Evolutionary conservation across 2,329 filamentous ascomycete genomes (phyloP).

Genomic region (Phaeosphaeria sp.): DNA sequence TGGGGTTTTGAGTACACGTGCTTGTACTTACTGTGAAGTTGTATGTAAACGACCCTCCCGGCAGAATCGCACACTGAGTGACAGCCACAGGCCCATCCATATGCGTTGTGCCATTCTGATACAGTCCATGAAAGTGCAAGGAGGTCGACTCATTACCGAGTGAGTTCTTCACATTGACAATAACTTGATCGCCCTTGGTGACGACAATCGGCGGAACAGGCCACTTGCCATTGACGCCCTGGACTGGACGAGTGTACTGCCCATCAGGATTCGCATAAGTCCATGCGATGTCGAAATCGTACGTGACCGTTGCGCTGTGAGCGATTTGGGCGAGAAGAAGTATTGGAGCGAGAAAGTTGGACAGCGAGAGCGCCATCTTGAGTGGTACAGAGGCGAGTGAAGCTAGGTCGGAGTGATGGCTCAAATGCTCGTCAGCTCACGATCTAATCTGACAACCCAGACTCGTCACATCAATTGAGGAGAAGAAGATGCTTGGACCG

Average conservation of each 20-base stretch:
- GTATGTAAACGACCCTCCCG: constrained; percentile 70
- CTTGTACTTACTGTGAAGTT: constrained; percentile 39
- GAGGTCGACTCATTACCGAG: constrained; percentile 69
- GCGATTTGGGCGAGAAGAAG: constrained; percentile 29
- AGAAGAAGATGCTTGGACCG: constrained; percentile 34
- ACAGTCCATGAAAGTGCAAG: constrained; percentile 80
- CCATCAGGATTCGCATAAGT: constrained; percentile 63
- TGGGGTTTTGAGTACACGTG: too few relatives aligned
- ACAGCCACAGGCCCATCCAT: constrained; percentile 77
- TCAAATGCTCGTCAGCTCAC: constrained; percentile 3
- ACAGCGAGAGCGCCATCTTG: constrained; percentile 55
- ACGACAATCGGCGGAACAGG: constrained; percentile 75
- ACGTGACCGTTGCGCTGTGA: constrained; percentile 49
- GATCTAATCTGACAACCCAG: background rate
- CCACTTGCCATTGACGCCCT: constrained; percentile 77
- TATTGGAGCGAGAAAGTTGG: constrained; percentile 50
- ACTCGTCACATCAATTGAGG: background rate
- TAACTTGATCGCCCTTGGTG: constrained; percentile 74
- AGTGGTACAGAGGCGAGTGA: background rate
- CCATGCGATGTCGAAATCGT: constrained; percentile 63
- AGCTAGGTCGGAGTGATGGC: background rate
- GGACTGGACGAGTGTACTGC: constrained; percentile 56
- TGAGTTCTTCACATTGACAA: constrained; percentile 73
- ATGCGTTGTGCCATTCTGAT: constrained; percentile 74
- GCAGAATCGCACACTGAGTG: constrained; percentile 64